A percentile compares a stretch with the other conserved stretches of the same genome.
Evolutionary conservation across 352 stramenopile genomes (phyloP).

Genomic region (Globisporangium spiculum): DNA sequence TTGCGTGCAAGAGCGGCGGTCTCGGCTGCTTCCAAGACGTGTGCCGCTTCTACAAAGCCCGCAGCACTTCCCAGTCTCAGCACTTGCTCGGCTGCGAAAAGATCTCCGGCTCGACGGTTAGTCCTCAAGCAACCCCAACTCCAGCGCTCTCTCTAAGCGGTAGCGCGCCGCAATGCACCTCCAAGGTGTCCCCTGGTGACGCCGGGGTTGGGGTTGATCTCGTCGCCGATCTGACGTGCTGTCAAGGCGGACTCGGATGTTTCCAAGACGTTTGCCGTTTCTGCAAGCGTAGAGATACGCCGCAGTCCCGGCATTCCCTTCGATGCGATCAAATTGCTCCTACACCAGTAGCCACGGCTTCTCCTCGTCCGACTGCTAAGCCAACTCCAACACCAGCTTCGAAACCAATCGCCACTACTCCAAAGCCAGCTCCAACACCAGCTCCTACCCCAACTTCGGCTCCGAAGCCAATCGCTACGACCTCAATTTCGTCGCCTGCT

Average conservation of each 20-base stretch:
- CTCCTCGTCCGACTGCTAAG: background rate
- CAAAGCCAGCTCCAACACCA: background rate
- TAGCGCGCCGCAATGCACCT: slow-evolving; percentile 5
- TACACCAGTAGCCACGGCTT: background rate
- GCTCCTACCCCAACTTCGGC: background rate
- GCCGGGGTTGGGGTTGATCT: slow-evolving; percentile 14
- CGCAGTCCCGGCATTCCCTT: slow-evolving; percentile 16
- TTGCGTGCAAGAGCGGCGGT: slow-evolving; percentile 15
- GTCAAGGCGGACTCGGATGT: slow-evolving; percentile 18
- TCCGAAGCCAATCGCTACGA: background rate
- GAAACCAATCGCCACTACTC: background rate
- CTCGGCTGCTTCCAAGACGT: slow-evolving; percentile 24
- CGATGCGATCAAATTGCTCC: slow-evolving; percentile 2
- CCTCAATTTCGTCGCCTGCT: background rate
- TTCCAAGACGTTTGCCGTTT: slow-evolving; percentile 19
- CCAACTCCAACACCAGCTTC: background rate
- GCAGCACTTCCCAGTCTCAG: slow-evolving; percentile 15
- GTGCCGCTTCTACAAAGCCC: slow-evolving; percentile 23
- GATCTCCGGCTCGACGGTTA: background rate
- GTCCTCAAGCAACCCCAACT: background rate
- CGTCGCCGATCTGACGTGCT: slow-evolving; percentile 15
- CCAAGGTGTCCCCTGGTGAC: slow-evolving; percentile 12
- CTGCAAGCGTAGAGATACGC: slow-evolving; percentile 13
- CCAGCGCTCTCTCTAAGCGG: background rate
- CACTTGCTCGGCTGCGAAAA: slow-evolving; percentile 16